These are phyloP conservation scores for Coemansia umbellata DNA, from an alignment of 192 early-diverging fungal species.

Conservation along the genomic window DNA sequence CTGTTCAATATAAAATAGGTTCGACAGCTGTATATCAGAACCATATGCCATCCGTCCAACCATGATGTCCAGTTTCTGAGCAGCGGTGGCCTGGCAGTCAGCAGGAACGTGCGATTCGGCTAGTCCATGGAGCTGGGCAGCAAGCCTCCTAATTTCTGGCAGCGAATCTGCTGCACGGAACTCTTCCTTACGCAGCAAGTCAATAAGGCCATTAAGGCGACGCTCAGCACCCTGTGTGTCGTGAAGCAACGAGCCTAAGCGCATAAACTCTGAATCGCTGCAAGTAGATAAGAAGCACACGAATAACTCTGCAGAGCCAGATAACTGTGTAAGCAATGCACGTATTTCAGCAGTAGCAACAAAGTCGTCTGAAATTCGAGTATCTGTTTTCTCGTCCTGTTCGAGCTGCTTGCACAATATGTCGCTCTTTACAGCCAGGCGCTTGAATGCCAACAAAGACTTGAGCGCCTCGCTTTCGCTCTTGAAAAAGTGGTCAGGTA, in stretches of 20 bases:
- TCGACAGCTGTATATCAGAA: constrained; percentile 61
- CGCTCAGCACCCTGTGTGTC: constrained; percentile 79
- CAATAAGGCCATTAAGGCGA: constrained; percentile 69
- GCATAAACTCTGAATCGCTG: constrained; percentile 65
- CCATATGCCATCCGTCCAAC: constrained; percentile 59
- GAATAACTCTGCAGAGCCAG: constrained; percentile 65
- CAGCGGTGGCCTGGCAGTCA: constrained; percentile 43
- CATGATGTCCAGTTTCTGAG: constrained; percentile 53
- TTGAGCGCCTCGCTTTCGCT: constrained; percentile 75
- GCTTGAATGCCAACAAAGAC: constrained; percentile 71
- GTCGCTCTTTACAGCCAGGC: constrained; percentile 79
- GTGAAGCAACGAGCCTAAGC: constrained; percentile 68
- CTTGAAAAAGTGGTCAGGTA: constrained; percentile 80
- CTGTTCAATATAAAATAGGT: constrained; percentile 48
- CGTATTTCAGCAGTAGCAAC: constrained; percentile 46
- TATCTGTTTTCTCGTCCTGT: constrained; percentile 57
- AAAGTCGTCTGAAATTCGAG: constrained; percentile 52
- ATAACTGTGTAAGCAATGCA: constrained; percentile 47
- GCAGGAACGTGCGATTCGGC: constrained; percentile 58
- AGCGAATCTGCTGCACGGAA: constrained; percentile 64
- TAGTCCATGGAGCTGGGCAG: constrained; percentile 63
- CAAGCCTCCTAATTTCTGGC: constrained; percentile 63
- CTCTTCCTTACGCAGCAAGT: constrained; percentile 75
- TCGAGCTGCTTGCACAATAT: constrained; percentile 72
- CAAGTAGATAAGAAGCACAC: constrained; percentile 64